Base-by-base conservation (phyloP, 352 stramenopile genomes). In the Globisporangium yorkense region DNA sequence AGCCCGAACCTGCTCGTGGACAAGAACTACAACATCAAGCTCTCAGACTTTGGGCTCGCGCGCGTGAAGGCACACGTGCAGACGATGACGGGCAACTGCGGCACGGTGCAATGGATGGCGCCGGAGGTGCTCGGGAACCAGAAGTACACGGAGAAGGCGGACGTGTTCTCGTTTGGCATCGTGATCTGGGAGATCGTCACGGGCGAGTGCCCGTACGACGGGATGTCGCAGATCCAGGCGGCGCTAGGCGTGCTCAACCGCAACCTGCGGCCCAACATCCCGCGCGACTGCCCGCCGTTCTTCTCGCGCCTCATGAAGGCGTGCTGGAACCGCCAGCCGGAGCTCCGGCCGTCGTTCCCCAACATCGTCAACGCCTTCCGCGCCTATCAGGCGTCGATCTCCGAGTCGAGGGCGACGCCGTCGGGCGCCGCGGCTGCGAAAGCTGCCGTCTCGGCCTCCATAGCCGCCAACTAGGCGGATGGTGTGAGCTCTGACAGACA, bases 101-200 rank as follows among this genome's bases (percentile, higher is more conserved):
- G 84, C 33, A 96, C 85, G 60, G 84, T 40, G 35, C 35, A 40
- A 8, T 40, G 35, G 35, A 40, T 40, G 35, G 35, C 35, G 6
- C 35, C 35, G 8, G 35, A 40, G 35, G 35, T 94, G 27, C 70
- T 96, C 20, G 87, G 84, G 43, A 89, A 87, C 41, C 77, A 94
- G 43, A 87, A 90, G 66, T 96, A 96, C 72, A 95, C 86, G 37
- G 88, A 96, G 59, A 96, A 96, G 67, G 85, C 84, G 3, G 87
- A 97, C 51, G 87, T 97, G 15, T 96, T 94, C 59, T 93, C 80
- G 47, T 94, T 96, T 54, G 85, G 75, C 9, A 95, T 96, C 54
- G 90, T 97, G 35, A 84, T 97, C 52, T 97, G 88, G 87, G 87
- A 97, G 62, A 93, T 96, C 49, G 87, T 94, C 52, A 91, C 87